A percentile compares a stretch with the other conserved stretches of the same genome.
Conservation (phyloP, 2,329 filamentous ascomycete species). For the Ceratocystis harringtonii region DNA sequence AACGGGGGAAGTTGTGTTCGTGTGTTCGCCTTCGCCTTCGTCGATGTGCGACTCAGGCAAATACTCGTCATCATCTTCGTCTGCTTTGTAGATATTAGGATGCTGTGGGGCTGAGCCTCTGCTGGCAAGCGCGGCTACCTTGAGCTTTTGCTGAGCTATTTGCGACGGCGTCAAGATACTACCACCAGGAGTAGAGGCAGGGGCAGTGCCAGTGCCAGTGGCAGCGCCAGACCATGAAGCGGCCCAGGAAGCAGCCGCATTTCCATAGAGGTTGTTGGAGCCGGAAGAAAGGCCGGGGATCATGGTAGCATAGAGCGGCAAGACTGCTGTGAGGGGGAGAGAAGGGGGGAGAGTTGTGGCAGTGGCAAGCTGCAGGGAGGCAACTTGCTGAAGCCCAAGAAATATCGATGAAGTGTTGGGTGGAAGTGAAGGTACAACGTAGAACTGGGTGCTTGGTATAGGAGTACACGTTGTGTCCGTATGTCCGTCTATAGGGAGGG, state of each 20-base stretch:
- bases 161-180: not conserved
- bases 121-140: slow-evolving; percentile 2
- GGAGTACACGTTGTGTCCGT: too few species aligned
- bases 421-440: not conserved
- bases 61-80: slow-evolving; percentile 6
- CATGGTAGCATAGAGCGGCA: slow-evolving; percentile 11
- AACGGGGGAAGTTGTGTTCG: slow-evolving; percentile 14
- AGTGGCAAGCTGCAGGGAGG: not conserved
- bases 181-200: not conserved
- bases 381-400: not conserved
- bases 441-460: too few species aligned
- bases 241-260: slow-evolving; percentile 11
- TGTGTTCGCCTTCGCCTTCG: not conserved
- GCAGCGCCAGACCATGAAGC: slow-evolving; percentile 4
- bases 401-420: not conserved
- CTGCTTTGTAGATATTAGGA: not conserved
- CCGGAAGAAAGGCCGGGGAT: slow-evolving; percentile 22
- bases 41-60: slow-evolving; percentile 7
- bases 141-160: slow-evolving; percentile 9
- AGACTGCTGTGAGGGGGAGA: not conserved
- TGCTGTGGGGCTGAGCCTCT: not conserved
- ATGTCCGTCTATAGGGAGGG: too few species aligned
- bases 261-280: not conserved
- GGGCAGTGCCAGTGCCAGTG: not conserved
- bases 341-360: not conserved